These are phyloP conservation scores for Fusarium sp. DNA, from an alignment of 2,329 filamentous ascomycete genomes.

Conservation along the genomic window DNA sequence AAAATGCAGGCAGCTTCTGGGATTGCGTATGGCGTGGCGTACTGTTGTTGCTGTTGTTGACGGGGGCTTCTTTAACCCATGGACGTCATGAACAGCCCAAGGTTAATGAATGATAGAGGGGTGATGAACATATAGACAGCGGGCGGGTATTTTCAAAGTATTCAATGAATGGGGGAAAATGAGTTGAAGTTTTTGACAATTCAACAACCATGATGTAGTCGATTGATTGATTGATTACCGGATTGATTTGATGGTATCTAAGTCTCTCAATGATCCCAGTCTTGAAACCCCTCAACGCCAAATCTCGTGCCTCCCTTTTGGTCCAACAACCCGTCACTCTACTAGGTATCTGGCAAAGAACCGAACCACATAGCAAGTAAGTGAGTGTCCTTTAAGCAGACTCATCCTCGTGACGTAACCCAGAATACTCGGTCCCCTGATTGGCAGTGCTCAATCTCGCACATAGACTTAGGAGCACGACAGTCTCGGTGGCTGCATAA, in stretches of 20 bases:
- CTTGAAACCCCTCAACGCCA: constrained; percentile 38
- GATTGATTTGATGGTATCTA: constrained; percentile 41
- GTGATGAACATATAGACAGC: constrained; percentile 20
- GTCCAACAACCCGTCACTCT: constrained; percentile 1
- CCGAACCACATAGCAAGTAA: neutral
- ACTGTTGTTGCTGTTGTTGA: neutral
- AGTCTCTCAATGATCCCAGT: constrained; percentile 28
- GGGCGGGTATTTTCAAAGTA: constrained; percentile 4
- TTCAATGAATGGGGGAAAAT: neutral
- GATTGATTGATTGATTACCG: neutral
- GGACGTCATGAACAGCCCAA: neutral
- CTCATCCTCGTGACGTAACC: constrained; percentile 69
- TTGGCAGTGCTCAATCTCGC: constrained; percentile 84
- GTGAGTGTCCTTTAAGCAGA: constrained; percentile 26
- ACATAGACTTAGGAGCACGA: constrained; percentile 89
- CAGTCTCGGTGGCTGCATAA: constrained; percentile 96
- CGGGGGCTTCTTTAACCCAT: neutral
- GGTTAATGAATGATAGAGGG: constrained; percentile 9
- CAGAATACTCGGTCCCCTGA: constrained; percentile 76
- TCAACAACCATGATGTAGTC: neutral
- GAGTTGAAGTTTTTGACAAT: neutral
- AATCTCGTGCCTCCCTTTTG: constrained; percentile 1
- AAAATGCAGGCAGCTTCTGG: constrained; percentile 36
- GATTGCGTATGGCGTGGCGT: constrained; percentile 22
- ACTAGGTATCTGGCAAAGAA: neutral